Evolutionary conservation across 768 basidiomycete genomes (phyloP).

Genomic region (Leccinum truebloodii): DNA sequence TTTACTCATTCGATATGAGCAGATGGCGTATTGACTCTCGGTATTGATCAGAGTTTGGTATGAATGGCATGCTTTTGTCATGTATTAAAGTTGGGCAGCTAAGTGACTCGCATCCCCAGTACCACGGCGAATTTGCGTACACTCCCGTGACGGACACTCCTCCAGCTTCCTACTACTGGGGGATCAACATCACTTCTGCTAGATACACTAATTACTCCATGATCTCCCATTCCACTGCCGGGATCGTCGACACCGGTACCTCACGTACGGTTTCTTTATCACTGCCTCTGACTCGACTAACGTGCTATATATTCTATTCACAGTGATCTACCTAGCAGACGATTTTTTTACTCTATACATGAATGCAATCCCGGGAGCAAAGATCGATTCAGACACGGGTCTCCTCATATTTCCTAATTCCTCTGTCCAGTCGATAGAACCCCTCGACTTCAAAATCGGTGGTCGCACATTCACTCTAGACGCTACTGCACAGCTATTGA

Average conservation of each 20-base stretch:
- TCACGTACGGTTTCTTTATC: background rate
- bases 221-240: slow-evolving; percentile 12
- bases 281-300: background rate
- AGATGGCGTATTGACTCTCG: background rate
- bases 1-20: background rate
- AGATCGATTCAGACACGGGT: background rate
- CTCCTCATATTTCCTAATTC: slow-evolving; percentile 8
- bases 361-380: slow-evolving; percentile 16
- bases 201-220: slow-evolving; percentile 12
- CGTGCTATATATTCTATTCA: background rate
- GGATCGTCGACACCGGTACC: background rate
- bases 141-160: slow-evolving; percentile 28
- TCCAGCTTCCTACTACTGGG: slow-evolving; percentile 30
- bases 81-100: background rate
- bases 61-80: background rate
- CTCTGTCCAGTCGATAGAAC: slow-evolving; percentile 10
- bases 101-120: slow-evolving; percentile 10
- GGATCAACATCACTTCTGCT: slow-evolving; percentile 25
- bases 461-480: background rate
- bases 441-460: slow-evolving; percentile 14
- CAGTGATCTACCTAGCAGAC: slow-evolving; percentile 15
- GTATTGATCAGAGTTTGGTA: background rate
- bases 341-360: slow-evolving; percentile 12
- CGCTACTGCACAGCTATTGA: background rate
- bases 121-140: slow-evolving; percentile 23